phyloP scores from a whole-genome alignment of 2,329 filamentous ascomycete species.

The Fusarium torreyae region DNA sequence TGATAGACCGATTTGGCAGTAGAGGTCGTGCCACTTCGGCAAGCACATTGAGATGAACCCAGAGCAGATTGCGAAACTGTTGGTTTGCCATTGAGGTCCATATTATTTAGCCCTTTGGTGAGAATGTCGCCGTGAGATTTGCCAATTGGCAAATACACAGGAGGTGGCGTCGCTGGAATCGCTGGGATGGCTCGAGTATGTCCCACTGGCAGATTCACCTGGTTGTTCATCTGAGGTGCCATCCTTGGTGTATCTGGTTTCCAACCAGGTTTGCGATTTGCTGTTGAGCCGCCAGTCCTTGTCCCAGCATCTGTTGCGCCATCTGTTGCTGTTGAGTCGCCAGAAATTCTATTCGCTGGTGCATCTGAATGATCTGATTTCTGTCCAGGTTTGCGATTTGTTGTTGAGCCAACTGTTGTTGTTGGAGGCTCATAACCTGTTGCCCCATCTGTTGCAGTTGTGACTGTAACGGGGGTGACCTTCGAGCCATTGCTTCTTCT shows the following conservation, averaged over 20 bases:
- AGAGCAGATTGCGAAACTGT: background rate
- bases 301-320: no score
- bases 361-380: no score
- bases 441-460: background rate
- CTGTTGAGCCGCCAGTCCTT: background rate
- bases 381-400: no score
- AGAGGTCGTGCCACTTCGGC: conserved; percentile 15
- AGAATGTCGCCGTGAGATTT: conserved; percentile 5
- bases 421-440: no score
- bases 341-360: no score
- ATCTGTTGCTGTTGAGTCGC: no score
- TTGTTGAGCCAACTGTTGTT: no score
- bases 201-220: background rate
- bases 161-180: background rate
- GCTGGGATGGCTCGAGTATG: no score
- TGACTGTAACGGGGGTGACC: no score
- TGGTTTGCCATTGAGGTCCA: background rate
- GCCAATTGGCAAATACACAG: background rate
- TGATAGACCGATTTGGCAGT: no score
- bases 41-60: conserved; percentile 23
- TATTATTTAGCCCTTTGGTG: background rate
- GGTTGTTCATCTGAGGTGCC: background rate
- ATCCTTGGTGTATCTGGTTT: background rate
- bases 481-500: no score
- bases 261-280: background rate